Conservation (phyloP, 1,284 basidiomycete species). For the Sporisorium reilianum region DNA sequence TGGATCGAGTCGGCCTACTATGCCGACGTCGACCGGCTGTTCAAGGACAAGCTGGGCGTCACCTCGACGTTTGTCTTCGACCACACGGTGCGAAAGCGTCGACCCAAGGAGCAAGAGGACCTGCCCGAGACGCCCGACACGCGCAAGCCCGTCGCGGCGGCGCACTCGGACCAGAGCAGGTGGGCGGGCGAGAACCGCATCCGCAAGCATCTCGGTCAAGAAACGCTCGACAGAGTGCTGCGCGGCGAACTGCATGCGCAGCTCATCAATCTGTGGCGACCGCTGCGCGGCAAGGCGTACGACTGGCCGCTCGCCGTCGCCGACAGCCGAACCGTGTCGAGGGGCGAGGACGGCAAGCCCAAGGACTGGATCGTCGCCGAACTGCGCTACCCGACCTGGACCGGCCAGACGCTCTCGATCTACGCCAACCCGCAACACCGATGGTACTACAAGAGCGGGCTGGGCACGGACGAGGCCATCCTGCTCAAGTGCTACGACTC, state of each 20-base stretch:
- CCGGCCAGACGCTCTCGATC: slow-evolving; percentile 69
- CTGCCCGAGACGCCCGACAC: slow-evolving; percentile 48
- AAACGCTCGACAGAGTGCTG: slow-evolving; percentile 49
- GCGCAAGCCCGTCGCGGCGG: slow-evolving; percentile 49
- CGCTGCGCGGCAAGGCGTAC: slow-evolving; percentile 73
- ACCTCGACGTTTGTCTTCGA: slow-evolving; percentile 59
- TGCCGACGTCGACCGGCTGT: slow-evolving; percentile 48
- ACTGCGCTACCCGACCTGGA: slow-evolving; percentile 53
- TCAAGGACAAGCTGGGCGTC: slow-evolving; percentile 55
- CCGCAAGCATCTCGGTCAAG: slow-evolving; percentile 54
- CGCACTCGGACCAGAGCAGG: slow-evolving; percentile 57
- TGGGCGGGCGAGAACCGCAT: slow-evolving; percentile 58
- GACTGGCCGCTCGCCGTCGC: slow-evolving; percentile 77
- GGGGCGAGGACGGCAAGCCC: slow-evolving; percentile 43
- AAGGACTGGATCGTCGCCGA: slow-evolving; percentile 50
- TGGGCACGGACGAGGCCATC: slow-evolving; percentile 76
- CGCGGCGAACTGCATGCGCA: slow-evolving; percentile 72
- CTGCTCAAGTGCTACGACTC: slow-evolving; percentile 77
- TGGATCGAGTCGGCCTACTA: slow-evolving; percentile 57
- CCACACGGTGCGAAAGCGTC: slow-evolving; percentile 57
- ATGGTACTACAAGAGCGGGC: slow-evolving; percentile 77
- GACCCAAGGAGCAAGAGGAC: slow-evolving; percentile 34
- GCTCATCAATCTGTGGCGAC: slow-evolving; percentile 81
- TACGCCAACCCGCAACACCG: slow-evolving; percentile 74
- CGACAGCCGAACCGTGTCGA: slow-evolving; percentile 74